Base-by-base conservation (phyloP, 176 grass and related monocot species). In the Tuctoria greenei region DNA sequence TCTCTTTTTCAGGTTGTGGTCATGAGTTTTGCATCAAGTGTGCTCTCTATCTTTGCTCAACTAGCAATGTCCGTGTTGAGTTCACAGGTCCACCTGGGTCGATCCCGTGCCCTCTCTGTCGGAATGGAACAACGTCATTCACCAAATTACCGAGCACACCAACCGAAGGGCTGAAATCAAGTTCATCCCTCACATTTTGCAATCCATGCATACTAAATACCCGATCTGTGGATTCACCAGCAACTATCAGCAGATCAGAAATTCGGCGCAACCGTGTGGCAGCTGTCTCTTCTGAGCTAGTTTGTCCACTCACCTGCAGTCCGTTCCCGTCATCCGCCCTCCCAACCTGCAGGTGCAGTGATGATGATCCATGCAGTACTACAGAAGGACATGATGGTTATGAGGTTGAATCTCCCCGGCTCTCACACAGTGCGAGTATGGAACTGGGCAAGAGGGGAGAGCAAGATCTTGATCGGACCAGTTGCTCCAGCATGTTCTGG, bases 11-110 rank as follows among this genome's bases (percentile, higher is more conserved):
- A 99, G 95, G 89, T 50, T 99, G 95, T 67, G 78, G 85, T 23
- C 95, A 99, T 86, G 88, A 95, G 72, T 86, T 99, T 50, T 99
- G 95, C 73, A 88, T 95, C 56, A 93, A 88, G 73, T 99, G 95
- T 16, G 95, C 91, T 66, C 87, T 99, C 25, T 95, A 88, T 77
- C 91, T 99, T 73, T 95, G 91, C 80, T 94, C 95, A 26, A 92
- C 95, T 4, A 95, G 89, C 87, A 95, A 79, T 43, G 81, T 85
- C 61, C 85, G 64, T 61, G 81, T 81, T 6, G 82, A 88, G 77
- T 85, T 86, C 60, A 72, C 78, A 40, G 89, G 89, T 35, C 89
- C 89, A 57, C 60, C 91, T 51, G 95, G 95, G 17, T 99, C 95
- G 2, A 99, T 99, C 42, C 91, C 95, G 9, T 99, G 95, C 71